A percentile compares a stretch with the other conserved stretches of the same genome.
Conservation (phyloP, 208 protist genomes). For the Leishmania martiniquensis region DNA sequence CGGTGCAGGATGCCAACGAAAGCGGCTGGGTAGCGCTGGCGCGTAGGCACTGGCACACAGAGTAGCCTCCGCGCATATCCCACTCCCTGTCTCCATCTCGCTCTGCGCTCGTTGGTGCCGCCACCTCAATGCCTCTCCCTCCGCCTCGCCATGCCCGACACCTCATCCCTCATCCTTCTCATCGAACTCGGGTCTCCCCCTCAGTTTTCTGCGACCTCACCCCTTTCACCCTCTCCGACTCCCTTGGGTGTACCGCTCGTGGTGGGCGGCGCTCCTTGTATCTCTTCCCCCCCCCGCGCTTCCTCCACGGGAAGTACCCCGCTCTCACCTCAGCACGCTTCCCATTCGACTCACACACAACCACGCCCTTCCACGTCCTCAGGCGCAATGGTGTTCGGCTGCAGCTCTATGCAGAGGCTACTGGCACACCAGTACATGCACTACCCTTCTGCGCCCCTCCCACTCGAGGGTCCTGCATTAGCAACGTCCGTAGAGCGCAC, state of each 20-base stretch:
- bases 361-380: neutral
- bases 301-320: neutral
- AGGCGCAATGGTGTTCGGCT: neutral
- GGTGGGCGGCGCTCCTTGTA: too few relatives aligned
- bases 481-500: neutral
- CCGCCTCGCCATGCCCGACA: neutral
- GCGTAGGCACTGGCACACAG: neutral
- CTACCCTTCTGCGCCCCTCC: neutral
- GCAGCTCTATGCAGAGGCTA: slow-evolving; percentile 8
- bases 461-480: too few relatives aligned
- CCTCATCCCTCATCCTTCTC: neutral
- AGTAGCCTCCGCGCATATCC: too few relatives aligned
- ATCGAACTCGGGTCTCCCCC: neutral
- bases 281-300: too few relatives aligned
- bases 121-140: too few relatives aligned
- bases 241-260: neutral
- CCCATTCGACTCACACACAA: neutral
- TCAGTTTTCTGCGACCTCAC: too few relatives aligned
- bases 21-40: neutral
- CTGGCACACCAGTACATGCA: slow-evolving; percentile 10
- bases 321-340: neutral
- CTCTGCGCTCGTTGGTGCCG: neutral
- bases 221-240: neutral
- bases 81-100: neutral
- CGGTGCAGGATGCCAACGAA: neutral